Percentiles rank a stretch among this genome's conserved stretches.
Conservation (phyloP, 148 eudicot genomes). For the Rhododendron kiyosumense region DNA sequence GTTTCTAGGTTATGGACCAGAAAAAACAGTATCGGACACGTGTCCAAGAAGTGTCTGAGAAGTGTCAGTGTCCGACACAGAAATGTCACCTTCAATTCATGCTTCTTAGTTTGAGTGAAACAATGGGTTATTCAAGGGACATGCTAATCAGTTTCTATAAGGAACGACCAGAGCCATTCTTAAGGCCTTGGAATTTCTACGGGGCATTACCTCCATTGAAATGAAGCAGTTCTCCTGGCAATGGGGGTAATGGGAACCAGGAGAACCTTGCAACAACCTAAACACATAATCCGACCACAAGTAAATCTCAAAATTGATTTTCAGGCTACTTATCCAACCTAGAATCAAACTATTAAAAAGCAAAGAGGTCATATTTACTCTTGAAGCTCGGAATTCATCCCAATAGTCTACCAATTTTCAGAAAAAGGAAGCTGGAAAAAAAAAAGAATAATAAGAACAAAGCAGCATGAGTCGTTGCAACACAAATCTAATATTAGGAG, state of each 20-base stretch:
- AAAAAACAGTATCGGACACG: not conserved
- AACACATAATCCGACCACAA: not conserved
- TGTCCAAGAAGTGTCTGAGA: not conserved
- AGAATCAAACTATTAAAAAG: not conserved
- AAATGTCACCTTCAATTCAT: not conserved
- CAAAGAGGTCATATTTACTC: not conserved
- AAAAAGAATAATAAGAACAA: not conserved
- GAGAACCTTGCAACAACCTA: not conserved
- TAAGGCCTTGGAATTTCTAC: not conserved
- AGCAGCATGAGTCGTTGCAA: not conserved
- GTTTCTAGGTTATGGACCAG: not conserved
- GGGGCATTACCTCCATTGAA: not conserved
- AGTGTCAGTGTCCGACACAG: not conserved
- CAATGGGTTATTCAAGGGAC: not conserved
- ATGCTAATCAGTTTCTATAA: not conserved
- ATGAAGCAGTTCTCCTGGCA: not conserved
- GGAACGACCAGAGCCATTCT: not conserved
- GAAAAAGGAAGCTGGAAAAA: not conserved
- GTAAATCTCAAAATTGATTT: not conserved
- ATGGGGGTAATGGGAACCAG: not conserved
- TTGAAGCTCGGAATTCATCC: not conserved
- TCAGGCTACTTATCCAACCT: not conserved
- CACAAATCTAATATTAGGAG: not conserved
- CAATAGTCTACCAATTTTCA: not conserved
- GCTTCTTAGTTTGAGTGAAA: not conserved